Base-by-base conservation (phyloP, 192 early-diverging fungal genomes). In the Podila clonocystis region DNA sequence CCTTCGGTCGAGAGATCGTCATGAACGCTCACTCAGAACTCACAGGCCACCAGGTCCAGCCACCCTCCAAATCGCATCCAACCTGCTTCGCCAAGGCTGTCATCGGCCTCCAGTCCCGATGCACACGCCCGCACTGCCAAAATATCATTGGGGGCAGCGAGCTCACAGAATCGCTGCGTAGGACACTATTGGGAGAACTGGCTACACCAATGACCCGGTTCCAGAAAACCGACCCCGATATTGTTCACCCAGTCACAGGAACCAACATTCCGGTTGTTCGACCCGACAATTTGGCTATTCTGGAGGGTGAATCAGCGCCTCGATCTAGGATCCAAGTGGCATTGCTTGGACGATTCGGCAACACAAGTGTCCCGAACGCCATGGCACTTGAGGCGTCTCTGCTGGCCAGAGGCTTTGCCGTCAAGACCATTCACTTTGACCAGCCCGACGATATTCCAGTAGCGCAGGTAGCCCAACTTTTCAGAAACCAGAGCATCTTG, bases 281-380 rank as follows among this genome's bases (percentile, higher is more conserved):
- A 1, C 9, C 26, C 0, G 36, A 58, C 48, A 72, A 73, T 17
- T 34, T 72, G 28, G 64, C 70, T 1, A 13, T 73, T 22, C 38
- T 73, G 13, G 41, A 59, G 3, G 77, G 77, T 33, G 77, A 80
- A 45, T 65, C 62, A 11, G 70, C 70, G 41, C 77, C 77, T 0
- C 50, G 77, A 15, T 72, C 77, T 6, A 72, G 41, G 52, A 80
- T 80, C 50, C 52, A 80, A 4, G 71, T 80, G 7, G 77, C 68
- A 1, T 36, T 80, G n/a, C 49, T 80, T 9, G 77, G 77, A 15
- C 77, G 77, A 2, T 80, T 72, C 55, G 77, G 77, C 28, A 80
- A 80, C 62, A 80, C 77, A 26, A 80, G 77, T 31, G 72, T 80
- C 30, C 77, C 77, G 8, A 80, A 80, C 52, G 70, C 70, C 22